A percentile compares a stretch with the other conserved stretches of the same genome.
These are phyloP conservation scores for Peltaster fructicola DNA, from an alignment of 2,329 filamentous ascomycete genomes.

Conservation along the genomic window DNA sequence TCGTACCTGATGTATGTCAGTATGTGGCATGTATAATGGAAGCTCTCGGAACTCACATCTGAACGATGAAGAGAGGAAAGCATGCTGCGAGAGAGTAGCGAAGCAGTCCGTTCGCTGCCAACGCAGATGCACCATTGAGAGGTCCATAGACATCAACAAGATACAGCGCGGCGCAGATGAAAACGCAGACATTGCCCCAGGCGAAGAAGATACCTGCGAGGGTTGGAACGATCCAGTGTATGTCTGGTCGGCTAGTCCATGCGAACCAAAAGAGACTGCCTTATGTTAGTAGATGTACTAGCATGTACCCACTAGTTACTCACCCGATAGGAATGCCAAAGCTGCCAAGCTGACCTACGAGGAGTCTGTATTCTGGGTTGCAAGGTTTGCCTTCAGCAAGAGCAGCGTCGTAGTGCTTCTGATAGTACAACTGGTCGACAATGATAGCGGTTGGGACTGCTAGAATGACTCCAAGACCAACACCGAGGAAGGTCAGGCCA, in stretches of 20 bases:
- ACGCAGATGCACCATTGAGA: too few species aligned
- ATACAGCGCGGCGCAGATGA: constrained; percentile 37
- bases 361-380: constrained; percentile 45
- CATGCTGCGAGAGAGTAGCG: constrained; percentile 58
- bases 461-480: constrained; percentile 44
- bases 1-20: constrained; percentile 42
- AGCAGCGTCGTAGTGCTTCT: constrained; percentile 32
- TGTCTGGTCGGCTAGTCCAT: constrained; percentile 19
- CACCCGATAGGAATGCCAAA: constrained; percentile 46
- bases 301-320: constrained; percentile 5
- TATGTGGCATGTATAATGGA: too few species aligned
- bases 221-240: constrained; percentile 28
- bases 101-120: constrained; percentile 64
- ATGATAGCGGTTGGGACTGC: constrained; percentile 38
- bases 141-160: constrained; percentile 48
- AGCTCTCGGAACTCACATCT: too few species aligned
- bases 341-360: constrained; percentile 51
- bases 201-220: constrained; percentile 24
- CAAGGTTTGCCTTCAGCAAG: constrained; percentile 33
- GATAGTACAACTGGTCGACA: constrained; percentile 44
- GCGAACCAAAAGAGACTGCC: constrained; percentile 25
- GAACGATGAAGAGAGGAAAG: constrained; percentile 57
- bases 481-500: constrained; percentile 51
- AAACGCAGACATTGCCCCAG: constrained; percentile 29
- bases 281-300: constrained; percentile 8